Evolutionary conservation across 208 protist genomes (phyloP), one percentile per base, ranked within the genome.

Genomic region (Wallacemonas sp.): DNA sequence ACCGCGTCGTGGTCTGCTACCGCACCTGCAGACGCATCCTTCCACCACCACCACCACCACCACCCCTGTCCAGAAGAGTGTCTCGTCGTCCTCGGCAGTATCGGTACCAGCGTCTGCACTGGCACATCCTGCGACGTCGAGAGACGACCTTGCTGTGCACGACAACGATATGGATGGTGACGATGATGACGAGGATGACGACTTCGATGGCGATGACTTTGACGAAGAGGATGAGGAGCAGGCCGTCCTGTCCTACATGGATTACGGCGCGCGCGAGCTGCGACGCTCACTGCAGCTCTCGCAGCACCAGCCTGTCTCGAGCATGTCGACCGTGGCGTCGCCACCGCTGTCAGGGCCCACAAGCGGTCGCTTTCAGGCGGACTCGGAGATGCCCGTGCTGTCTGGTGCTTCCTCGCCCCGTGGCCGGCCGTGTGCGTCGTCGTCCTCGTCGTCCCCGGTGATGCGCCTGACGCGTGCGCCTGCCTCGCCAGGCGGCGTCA

Each of bases 171-270:
- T 26, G n/a, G 34, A 58, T 16, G 62, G 49, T 27, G 62, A 41
- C 26, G 48, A 47, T 41, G 48, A 58, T 29, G 43, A 57, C 6
- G 54, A 72, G 33, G 54, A 56, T 0, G 33, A 65, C 14, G 57
- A 58, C 43, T 33, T 24, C 36, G 17, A 60, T 16, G 30, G 61
- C 16, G 46, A 69, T 8, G 23, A 48, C 16, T 38, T 47, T 11
- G 78, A 88, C 60, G 81, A 84, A 47, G 75, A 81, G 61, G 74
- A 83, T 33, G 81, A 91, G 68, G 85, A 83, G 54, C 64, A 85
- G 73, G 81, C 76, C 19, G 76, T 86, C 64, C 76, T 85, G 48
- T 74, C 47, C 0, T 88, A 88, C 68, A 86, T 86, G 72, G 69
- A 63, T 47, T 64, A 54, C 21, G 46, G 49, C 21, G 63, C 52